Evolutionary conservation across 352 stramenopile species (phyloP).

Genomic region (Aphanomyces astaci): DNA sequence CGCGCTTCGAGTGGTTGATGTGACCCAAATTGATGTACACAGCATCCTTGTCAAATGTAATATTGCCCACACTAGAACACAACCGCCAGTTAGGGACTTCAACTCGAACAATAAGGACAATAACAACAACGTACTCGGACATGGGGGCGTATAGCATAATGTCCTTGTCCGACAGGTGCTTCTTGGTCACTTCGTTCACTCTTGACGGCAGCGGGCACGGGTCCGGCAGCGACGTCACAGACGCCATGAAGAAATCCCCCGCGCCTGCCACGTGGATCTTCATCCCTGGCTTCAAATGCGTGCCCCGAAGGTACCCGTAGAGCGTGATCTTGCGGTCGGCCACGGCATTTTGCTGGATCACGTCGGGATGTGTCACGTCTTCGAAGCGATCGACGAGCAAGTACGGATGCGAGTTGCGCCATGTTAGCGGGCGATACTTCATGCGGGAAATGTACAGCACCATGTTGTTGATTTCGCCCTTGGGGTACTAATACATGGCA

Average conservation of each 20-base stretch:
- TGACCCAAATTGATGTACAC: slow-evolving; percentile 98
- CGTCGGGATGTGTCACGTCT: slow-evolving; percentile 94
- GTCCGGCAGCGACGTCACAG: slow-evolving; percentile 91
- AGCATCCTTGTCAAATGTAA: slow-evolving; percentile 98
- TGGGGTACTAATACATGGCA: slow-evolving; percentile 81
- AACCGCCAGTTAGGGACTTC: no score
- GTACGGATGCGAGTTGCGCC: slow-evolving; percentile 99
- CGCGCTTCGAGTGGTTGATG: slow-evolving; percentile 91
- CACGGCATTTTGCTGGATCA: slow-evolving; percentile 88
- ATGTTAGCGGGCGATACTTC: slow-evolving; percentile 98
- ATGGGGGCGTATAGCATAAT: slow-evolving; percentile 91
- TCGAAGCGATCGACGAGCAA: slow-evolving; percentile 97
- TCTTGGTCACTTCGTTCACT: slow-evolving; percentile 59
- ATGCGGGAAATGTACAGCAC: slow-evolving; percentile 95
- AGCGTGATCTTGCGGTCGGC: slow-evolving; percentile 92
- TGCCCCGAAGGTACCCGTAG: slow-evolving; percentile 98
- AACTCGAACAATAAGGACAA: background rate
- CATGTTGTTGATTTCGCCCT: slow-evolving; percentile 98
- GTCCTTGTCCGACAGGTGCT: slow-evolving; percentile 91
- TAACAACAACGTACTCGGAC: slow-evolving; percentile 27
- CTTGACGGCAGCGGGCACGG: slow-evolving; percentile 92
- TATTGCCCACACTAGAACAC: slow-evolving; percentile 91
- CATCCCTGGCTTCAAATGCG: slow-evolving; percentile 94
- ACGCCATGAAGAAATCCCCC: slow-evolving; percentile 95
- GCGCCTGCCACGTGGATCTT: slow-evolving; percentile 98